These are phyloP conservation scores for Lachancea nothofagi DNA, from an alignment of 805 yeast genomes.

Conservation along the genomic window DNA sequence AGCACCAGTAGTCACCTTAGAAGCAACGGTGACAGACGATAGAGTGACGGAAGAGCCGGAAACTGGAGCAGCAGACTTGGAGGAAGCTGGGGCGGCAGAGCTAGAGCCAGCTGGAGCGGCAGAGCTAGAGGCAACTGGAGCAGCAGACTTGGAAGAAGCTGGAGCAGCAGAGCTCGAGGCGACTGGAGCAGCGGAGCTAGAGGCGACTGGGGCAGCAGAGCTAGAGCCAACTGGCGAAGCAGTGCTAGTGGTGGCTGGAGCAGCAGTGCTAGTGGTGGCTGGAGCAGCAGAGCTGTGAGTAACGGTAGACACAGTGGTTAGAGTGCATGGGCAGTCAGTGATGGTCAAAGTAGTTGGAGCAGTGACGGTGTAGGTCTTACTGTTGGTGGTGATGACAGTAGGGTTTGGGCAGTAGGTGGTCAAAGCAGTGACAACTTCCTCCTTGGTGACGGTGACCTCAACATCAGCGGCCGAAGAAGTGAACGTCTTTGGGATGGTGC, in stretches of 20 bases:
- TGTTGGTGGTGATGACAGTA: slow-evolving; percentile 60
- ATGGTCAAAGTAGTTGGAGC: slow-evolving; percentile 76
- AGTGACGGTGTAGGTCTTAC: slow-evolving; percentile 67
- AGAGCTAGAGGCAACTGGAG: slow-evolving; percentile 14
- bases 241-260: slow-evolving; percentile 3
- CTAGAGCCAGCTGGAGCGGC: slow-evolving; percentile 14
- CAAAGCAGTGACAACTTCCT: slow-evolving; percentile 56
- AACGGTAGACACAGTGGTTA: not conserved
- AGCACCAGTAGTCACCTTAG: slow-evolving; percentile 24
- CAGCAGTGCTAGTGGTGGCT: slow-evolving; percentile 16
- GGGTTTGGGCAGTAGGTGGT: slow-evolving; percentile 82
- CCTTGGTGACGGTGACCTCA: slow-evolving; percentile 32
- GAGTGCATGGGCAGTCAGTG: slow-evolving; percentile 88
- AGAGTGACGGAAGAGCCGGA: slow-evolving; percentile 14
- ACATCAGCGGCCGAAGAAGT: slow-evolving; percentile 37
- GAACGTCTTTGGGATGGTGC: slow-evolving; percentile 55
- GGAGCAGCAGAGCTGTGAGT: slow-evolving; percentile 14
- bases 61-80: slow-evolving; percentile 12
- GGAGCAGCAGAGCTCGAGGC: slow-evolving; percentile 12
- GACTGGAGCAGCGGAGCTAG: slow-evolving; percentile 11
- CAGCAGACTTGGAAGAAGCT: slow-evolving; percentile 17
- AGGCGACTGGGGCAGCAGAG: slow-evolving; percentile 17
- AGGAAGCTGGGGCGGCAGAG: slow-evolving; percentile 3
- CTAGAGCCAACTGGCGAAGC: slow-evolving; percentile 8
- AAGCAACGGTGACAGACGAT: slow-evolving; percentile 10